Conservation (phyloP, 352 stramenopile species). For the Phytophthora macrochlamydospora region DNA sequence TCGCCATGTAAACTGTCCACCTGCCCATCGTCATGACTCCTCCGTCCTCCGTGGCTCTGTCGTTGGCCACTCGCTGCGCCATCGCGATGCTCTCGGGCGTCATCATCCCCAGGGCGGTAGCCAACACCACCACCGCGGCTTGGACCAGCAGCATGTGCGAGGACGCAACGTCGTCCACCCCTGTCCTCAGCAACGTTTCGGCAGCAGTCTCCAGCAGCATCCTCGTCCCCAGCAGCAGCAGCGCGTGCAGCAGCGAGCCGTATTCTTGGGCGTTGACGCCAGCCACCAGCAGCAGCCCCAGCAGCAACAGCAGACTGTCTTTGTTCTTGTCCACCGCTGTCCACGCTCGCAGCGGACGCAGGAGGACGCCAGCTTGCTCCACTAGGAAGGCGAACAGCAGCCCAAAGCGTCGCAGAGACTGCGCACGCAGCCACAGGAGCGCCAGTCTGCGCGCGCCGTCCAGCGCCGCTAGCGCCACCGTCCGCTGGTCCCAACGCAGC, state of each 20-base stretch:
- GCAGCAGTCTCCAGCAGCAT: slow-evolving; percentile 41
- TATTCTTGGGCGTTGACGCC: slow-evolving; percentile 69
- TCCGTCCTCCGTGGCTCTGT: slow-evolving; percentile 25
- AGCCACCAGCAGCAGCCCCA: slow-evolving; percentile 64
- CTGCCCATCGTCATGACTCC: slow-evolving; percentile 20
- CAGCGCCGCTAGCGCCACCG: slow-evolving; percentile 26
- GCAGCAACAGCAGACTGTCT: slow-evolving; percentile 39
- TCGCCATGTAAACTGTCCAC: slow-evolving; percentile 30
- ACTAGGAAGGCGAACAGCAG: slow-evolving; percentile 77
- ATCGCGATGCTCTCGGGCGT: slow-evolving; percentile 31
- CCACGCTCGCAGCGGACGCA: slow-evolving; percentile 49
- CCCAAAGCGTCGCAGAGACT: slow-evolving; percentile 72
- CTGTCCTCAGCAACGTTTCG: slow-evolving; percentile 16
- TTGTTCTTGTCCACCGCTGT: slow-evolving; percentile 5
- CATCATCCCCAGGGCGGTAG: slow-evolving; percentile 35
- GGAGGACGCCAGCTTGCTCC: slow-evolving; percentile 52
- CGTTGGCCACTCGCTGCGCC: slow-evolving; percentile 38
- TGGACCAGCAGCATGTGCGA: slow-evolving; percentile 43
- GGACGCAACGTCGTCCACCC: slow-evolving; percentile 23
- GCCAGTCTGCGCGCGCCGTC: slow-evolving; percentile 47
- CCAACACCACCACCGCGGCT: slow-evolving; percentile 34
- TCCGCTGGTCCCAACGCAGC: slow-evolving; percentile 12
- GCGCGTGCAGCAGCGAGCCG: slow-evolving; percentile 60
- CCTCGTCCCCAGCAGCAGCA: slow-evolving; percentile 50
- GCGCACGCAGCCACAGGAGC: slow-evolving; percentile 50